Conservation (phyloP, 331 rosid species). For the Quercus tomentella region DNA sequence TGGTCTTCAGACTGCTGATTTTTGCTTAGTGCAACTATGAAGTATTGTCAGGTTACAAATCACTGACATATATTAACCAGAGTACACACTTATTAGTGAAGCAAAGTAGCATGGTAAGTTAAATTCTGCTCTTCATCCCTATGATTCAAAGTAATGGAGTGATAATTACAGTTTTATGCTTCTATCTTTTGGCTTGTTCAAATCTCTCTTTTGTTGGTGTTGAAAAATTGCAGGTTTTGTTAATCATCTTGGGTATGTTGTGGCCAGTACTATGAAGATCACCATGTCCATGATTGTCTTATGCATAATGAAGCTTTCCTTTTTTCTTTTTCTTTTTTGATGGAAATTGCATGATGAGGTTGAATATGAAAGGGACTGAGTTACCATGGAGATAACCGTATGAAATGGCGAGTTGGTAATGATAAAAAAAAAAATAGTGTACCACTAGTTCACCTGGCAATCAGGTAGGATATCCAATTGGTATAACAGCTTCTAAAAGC, state of each 20-base stretch:
- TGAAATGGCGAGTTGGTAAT: too few species aligned
- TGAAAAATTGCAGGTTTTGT: not conserved
- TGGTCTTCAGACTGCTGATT: not conserved
- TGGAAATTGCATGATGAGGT: too few species aligned
- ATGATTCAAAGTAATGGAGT: not conserved
- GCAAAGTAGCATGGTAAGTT: constrained; percentile 21
- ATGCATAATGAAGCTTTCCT: too few species aligned
- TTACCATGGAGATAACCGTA: too few species aligned
- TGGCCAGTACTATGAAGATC: too few species aligned
- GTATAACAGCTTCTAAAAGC: too few species aligned
- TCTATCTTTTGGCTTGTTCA: not conserved
- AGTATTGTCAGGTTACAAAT: not conserved
- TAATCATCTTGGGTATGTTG: too few species aligned
- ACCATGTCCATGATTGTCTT: too few species aligned
- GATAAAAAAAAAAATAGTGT: too few species aligned
- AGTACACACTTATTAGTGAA: constrained; percentile 6
- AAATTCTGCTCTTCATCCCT: not conserved
- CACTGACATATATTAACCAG: not conserved
- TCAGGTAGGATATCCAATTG: too few species aligned
- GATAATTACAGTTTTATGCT: not conserved
- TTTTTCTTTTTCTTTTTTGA: rapidly evolving
- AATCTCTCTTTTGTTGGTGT: not conserved
- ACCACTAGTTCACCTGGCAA: too few species aligned
- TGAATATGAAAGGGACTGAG: too few species aligned
- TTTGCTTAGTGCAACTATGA: not conserved